Conservation (phyloP, 2,329 filamentous ascomycete genomes). For the Teratosphaeria nubilosa region DNA sequence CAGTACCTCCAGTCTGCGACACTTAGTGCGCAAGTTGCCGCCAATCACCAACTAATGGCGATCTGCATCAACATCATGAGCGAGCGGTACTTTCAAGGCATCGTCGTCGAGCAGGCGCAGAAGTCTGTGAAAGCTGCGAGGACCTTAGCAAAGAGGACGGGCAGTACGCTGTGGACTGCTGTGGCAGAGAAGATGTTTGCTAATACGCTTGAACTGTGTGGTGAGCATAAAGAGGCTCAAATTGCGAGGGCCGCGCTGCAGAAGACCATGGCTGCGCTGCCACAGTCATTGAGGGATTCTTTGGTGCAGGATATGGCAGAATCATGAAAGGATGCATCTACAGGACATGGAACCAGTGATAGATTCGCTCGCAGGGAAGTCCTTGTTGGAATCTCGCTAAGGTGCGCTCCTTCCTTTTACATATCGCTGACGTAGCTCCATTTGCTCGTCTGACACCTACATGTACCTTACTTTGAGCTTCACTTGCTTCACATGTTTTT, state of each 20-base stretch:
- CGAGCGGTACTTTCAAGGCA: conserved; percentile 67
- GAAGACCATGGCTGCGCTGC: conserved; percentile 13
- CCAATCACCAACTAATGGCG: conserved; percentile 70
- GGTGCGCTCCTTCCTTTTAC: neutral
- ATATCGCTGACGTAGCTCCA: neutral
- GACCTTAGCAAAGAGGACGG: conserved; percentile 44
- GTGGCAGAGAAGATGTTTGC: conserved; percentile 71
- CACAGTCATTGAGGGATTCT: conserved; percentile 2
- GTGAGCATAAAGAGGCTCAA: conserved; percentile 28
- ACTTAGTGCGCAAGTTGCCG: conserved; percentile 54
- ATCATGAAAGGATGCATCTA: neutral
- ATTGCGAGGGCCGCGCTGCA: conserved; percentile 13
- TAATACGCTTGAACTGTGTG: conserved; percentile 63
- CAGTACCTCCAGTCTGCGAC: conserved; percentile 66
- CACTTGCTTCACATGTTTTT: neutral
- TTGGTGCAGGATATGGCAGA: conserved; percentile 8
- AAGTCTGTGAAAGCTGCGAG: conserved; percentile 41
- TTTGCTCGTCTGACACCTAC: too few relatives aligned
- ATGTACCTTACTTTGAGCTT: neutral
- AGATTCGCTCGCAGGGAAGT: neutral
- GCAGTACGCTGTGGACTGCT: conserved; percentile 34
- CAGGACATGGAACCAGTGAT: neutral
- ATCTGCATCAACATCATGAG: conserved; percentile 82
- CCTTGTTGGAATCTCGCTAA: neutral
- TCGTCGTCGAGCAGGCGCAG: conserved; percentile 54